phyloP scores from a whole-genome alignment of 2,329 filamentous ascomycete species.

The Aspergillus amoenus region DNA sequence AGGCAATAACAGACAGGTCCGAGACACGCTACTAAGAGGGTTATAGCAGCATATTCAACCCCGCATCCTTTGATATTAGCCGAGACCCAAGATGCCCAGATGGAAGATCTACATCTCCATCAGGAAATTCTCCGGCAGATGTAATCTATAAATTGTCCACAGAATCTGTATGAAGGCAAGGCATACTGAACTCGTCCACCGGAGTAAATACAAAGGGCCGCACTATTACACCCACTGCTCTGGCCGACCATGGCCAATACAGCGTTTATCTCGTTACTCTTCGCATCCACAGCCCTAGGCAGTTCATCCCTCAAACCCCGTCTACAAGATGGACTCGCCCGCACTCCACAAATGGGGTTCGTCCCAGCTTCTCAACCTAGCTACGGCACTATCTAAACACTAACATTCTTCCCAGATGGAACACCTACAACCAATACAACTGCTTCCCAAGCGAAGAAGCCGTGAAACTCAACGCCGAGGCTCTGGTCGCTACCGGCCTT shows the following conservation, averaged over 20 bases:
- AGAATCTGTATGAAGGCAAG: neutral
- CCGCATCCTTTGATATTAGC: neutral
- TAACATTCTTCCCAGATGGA: slow-evolving; percentile 42
- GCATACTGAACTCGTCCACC: neutral
- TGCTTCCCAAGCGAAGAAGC: slow-evolving; percentile 52
- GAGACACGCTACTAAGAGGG: too few species aligned
- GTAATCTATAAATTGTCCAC: neutral
- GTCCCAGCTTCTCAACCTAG: neutral
- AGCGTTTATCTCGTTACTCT: neutral
- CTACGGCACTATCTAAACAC: too few species aligned
- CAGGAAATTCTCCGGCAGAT: neutral
- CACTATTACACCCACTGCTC: neutral
- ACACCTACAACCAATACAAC: slow-evolving; percentile 58
- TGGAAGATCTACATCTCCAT: neutral
- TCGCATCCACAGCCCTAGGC: neutral
- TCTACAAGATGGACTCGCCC: slow-evolving; percentile 25
- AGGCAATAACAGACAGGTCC: too few species aligned
- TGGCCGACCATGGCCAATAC: neutral
- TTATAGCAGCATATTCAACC: neutral
- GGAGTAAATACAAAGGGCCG: too few species aligned
- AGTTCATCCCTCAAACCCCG: slow-evolving; percentile 7
- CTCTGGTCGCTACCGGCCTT: slow-evolving; percentile 54
- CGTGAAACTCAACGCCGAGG: slow-evolving; percentile 54
- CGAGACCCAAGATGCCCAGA: neutral
- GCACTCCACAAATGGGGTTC: slow-evolving; percentile 32